Base-by-base conservation (phyloP, 805 yeast species). In the Hanseniaspora vineae region DNA sequence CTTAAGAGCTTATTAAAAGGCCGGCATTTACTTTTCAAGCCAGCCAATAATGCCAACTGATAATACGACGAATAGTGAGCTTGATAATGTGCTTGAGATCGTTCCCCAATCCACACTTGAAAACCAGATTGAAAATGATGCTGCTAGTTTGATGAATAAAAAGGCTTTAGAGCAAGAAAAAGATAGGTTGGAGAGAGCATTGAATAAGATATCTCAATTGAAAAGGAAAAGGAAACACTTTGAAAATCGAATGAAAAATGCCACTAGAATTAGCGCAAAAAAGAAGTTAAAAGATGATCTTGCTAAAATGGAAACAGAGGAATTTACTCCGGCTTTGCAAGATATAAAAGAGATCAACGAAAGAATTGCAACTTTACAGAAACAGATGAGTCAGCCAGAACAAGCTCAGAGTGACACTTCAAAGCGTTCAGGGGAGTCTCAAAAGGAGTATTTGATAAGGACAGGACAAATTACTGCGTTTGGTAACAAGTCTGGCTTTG, bases 401-500 rank as follows among this genome's bases (percentile, higher is more conserved):
- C 50, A 35, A 8, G 39, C 46, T 2, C 42, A 32, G 13, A 47
- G 47, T 2, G 52, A 44, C 1, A 54, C 55, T n/a, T 74, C 66
- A 2, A 68, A 71, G 52, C 68, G 75, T 6, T 78, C 83, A 0
- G 84, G 76, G n/a, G 97, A 92, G 58, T 65, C 87, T 0, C 84
- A 83, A 57, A 77, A 77, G 49, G 97, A 89, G 45, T 89, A 65
- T 58, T 69, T 92, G 51, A 76, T 92, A 0, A 72, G 98, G 53
- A 89, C 90, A 0, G 98, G 98, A 31, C 80, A 87, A 60, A 77
- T 88, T 48, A 92, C 98, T 0, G 97, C 97, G 0, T 92, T 92
- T 68, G 95, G 96, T 11, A 76, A 77, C 31, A 66, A 76, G 18
- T 70, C 72, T 39, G 80, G 77, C 1, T 83, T 86, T 54, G 71